Evolutionary conservation across 805 yeast genomes (phyloP).

Genomic region (Pichia nakasei): DNA sequence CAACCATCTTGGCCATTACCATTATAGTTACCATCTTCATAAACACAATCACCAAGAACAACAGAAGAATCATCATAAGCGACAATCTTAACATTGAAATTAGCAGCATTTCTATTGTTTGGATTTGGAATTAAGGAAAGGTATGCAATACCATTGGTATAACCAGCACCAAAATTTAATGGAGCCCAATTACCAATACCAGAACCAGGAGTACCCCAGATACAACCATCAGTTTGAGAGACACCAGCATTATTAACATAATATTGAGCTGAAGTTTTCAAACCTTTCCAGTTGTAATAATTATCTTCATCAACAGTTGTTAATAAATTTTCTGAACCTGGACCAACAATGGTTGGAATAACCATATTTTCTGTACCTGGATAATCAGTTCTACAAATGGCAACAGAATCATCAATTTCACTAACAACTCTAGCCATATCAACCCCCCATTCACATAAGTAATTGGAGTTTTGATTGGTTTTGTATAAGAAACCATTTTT

Average conservation of each 20-base stretch:
- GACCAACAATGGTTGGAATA: conserved; percentile 74
- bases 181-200: conserved; percentile 98
- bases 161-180: conserved; percentile 88
- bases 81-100: conserved; percentile 41
- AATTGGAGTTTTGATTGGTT: conserved; percentile 54
- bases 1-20: conserved; percentile 70
- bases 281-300: conserved; percentile 79
- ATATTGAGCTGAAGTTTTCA: conserved; percentile 86
- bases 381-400: conserved; percentile 96
- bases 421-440: conserved; percentile 61
- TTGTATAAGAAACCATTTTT: conserved; percentile 77
- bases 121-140: conserved; percentile 93
- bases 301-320: conserved; percentile 71
- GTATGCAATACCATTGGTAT: conserved; percentile 63
- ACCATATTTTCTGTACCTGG: conserved; percentile 99
- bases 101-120: conserved; percentile 60
- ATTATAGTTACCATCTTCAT: conserved; percentile 34
- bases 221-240: conserved; percentile 80
- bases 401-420: conserved; percentile 56
- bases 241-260: conserved; percentile 97
- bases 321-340: conserved; percentile 57
- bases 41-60: conserved; percentile 34
- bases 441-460: conserved; percentile 85
- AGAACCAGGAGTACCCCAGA: conserved; percentile 79
- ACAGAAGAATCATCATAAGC: conserved; percentile 29